Conservation (phyloP, 176 grass and related monocot genomes). For the Elaeis guineensis region DNA sequence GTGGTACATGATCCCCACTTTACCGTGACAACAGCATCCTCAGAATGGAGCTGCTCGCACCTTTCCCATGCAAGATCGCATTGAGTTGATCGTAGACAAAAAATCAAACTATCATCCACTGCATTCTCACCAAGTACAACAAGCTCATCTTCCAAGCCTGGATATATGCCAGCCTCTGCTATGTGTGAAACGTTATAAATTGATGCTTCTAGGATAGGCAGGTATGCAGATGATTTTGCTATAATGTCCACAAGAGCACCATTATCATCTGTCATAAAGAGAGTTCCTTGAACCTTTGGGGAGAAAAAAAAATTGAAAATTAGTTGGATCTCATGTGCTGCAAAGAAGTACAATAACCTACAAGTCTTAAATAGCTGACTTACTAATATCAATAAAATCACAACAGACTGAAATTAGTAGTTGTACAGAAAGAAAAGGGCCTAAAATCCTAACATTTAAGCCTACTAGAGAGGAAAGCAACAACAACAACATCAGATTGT, state of each 20-base stretch:
- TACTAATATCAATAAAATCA: too few species aligned
- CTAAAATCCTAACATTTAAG: too few species aligned
- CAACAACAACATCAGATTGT: too few species aligned
- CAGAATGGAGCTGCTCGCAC: neutral
- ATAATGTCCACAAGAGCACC: neutral
- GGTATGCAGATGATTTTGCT: neutral
- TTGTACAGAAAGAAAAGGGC: too few species aligned
- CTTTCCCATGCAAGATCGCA: conserved; percentile 1
- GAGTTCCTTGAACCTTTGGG: neutral
- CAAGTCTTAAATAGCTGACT: too few species aligned
- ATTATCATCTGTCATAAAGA: neutral
- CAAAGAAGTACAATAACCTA: neutral
- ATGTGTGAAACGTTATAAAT: neutral
- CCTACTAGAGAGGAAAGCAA: too few species aligned
- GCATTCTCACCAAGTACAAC: too few species aligned
- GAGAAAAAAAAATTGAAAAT: neutral
- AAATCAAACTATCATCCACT: too few species aligned
- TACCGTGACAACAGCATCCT: neutral
- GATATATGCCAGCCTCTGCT: neutral
- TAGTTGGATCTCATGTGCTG: neutral
- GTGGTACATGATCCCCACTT: neutral
- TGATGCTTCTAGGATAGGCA: neutral
- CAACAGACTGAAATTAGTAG: too few species aligned
- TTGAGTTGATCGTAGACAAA: too few species aligned
- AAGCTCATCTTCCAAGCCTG: too few species aligned